Evolutionary conservation across 1,284 basidiomycete genomes (phyloP), one percentile per base, ranked within the genome.

Genomic region (Ganoderma resinaceum): DNA sequence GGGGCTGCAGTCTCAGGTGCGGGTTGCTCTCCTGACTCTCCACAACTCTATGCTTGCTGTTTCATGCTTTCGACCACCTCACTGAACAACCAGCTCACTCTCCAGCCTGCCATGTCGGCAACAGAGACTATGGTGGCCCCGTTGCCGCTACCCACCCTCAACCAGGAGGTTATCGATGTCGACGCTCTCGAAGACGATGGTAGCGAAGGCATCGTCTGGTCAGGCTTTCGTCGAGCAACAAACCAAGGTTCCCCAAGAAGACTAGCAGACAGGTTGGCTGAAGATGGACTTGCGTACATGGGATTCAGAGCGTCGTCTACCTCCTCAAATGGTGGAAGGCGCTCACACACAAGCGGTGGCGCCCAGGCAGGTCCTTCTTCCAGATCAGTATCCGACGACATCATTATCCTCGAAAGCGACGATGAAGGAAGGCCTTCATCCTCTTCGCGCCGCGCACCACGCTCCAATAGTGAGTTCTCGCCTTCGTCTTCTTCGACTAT

Each of bases 371-470:
- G 68, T 14, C 65, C 69, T 26, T 71, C 73, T 18, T 64, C 68
- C 5, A 59, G 65, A 18, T 49, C 67, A 35, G 52, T 63, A 53
- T 66, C 67, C 6, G 67, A 72, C 35, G 65, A 72, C 35, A 69
- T 76, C 26, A 76, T 82, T 58, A 65, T 86, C 42, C 68, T 80
- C 12, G 85, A 86, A 71, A 82, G 80, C 66, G 86, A 87, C 68
- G 83, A 86, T 29, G 83, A 83, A 46, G 76, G 77, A 66, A 72
- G 77, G 16, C 52, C 67, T 23, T 63, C 68, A 59, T 76, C 67
- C 70, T 75, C 70, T 46, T 76, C 66, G 66, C 70, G 63, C 9
- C 9, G 26, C 20, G 70, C 67, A 31, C 70, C 71, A 2, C 71
- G 70, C 6, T 53, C 65, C 35, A 65, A 69, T 23, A 73, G 80